These are phyloP conservation scores for Fusarium siculi DNA, from an alignment of 2,329 filamentous ascomycete genomes.

Conservation along the genomic window DNA sequence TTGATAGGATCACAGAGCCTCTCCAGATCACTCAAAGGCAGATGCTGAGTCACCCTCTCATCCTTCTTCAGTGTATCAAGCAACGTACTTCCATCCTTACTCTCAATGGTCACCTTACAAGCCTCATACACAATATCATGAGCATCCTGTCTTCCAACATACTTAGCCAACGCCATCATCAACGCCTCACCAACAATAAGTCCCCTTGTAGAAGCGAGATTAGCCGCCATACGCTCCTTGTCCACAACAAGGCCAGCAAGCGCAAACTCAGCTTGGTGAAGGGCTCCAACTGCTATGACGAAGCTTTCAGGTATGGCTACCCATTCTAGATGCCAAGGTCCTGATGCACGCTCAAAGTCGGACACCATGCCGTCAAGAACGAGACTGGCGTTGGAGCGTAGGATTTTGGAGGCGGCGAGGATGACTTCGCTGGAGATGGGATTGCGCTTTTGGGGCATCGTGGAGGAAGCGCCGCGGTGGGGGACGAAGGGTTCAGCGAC, in stretches of 20 bases:
- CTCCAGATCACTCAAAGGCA: neutral
- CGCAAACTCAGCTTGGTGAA: slow-evolving; percentile 65
- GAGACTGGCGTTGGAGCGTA: slow-evolving; percentile 62
- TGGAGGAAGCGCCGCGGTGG: slow-evolving; percentile 64
- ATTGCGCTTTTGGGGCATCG: slow-evolving; percentile 69
- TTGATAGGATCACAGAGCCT: slow-evolving; percentile 9
- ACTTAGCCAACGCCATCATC: slow-evolving; percentile 68
- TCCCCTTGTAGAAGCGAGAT: slow-evolving; percentile 61
- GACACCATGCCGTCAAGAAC: slow-evolving; percentile 66
- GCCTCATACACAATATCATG: slow-evolving; percentile 68
- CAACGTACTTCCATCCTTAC: neutral
- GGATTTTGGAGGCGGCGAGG: slow-evolving; percentile 63
- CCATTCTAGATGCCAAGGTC: slow-evolving; percentile 70
- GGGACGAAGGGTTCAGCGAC: slow-evolving; percentile 66
- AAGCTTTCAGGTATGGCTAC: slow-evolving; percentile 65
- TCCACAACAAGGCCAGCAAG: slow-evolving; percentile 63
- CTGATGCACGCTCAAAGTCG: slow-evolving; percentile 67
- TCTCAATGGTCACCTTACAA: slow-evolving; percentile 47
- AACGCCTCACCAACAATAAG: slow-evolving; percentile 68
- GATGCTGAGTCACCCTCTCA: rapidly evolving
- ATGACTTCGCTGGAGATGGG: slow-evolving; percentile 68
- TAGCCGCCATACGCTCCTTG: slow-evolving; percentile 58
- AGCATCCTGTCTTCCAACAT: slow-evolving; percentile 62
- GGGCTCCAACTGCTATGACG: slow-evolving; percentile 61
- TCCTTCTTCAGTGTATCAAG: neutral